A percentile compares a stretch with the other conserved stretches of the same genome.
Evolutionary conservation across 495 filamentous ascomycete genomes (phyloP).

Genomic region (Usnea hakonensis): DNA sequence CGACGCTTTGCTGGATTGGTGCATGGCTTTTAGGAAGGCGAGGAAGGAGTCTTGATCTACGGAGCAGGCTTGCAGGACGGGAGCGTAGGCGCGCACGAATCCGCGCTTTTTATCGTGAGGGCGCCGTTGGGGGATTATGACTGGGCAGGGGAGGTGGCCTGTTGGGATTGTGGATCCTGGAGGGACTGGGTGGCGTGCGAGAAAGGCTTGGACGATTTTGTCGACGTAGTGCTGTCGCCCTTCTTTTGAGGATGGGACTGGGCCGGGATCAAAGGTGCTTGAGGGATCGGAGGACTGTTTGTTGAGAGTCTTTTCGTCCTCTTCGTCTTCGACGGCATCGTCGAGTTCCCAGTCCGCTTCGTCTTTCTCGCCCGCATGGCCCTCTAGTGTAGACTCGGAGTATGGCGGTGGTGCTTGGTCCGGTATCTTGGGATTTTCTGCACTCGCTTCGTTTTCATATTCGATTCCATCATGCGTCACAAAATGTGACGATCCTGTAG

Average conservation of each 20-base stretch:
- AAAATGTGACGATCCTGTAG: too few relatives aligned
- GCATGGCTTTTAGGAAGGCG: constrained; percentile 45
- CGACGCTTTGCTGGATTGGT: constrained; percentile 28
- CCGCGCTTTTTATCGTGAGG: constrained; percentile 37
- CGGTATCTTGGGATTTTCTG: too few relatives aligned
- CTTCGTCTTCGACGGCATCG: not conserved
- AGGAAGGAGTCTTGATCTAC: constrained; percentile 47
- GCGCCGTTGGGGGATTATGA: constrained; percentile 45
- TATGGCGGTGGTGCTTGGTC: too few relatives aligned
- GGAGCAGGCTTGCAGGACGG: constrained; percentile 40
- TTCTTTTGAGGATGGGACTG: not conserved
- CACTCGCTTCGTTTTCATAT: too few relatives aligned
- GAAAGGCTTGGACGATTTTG: not conserved
- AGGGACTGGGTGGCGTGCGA: not conserved
- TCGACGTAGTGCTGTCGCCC: constrained; percentile 5
- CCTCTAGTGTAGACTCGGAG: too few relatives aligned
- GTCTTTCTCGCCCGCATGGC: too few relatives aligned
- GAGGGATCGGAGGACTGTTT: too few relatives aligned
- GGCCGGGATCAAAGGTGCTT: too few relatives aligned
- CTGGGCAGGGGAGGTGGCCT: constrained; percentile 23
- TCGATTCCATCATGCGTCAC: too few relatives aligned
- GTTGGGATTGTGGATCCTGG: not conserved
- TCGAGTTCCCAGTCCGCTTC: not conserved
- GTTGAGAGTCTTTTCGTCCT: not conserved
- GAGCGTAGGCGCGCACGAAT: constrained; percentile 47